These are phyloP conservation scores for Vitrella brassicaformis DNA, from an alignment of 73 alveolate species.

Conservation along the genomic window DNA sequence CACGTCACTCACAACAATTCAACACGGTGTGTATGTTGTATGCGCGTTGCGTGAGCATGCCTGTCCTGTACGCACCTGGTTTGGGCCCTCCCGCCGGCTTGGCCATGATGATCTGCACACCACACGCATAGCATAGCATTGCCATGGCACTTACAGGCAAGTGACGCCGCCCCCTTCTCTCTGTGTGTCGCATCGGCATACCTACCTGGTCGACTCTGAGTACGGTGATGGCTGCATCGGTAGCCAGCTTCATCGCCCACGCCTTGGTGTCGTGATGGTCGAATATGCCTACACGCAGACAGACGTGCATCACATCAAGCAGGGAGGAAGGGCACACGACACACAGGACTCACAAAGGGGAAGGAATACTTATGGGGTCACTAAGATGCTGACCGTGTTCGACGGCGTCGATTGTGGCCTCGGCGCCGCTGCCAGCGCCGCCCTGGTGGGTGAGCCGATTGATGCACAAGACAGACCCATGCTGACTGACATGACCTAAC, in stretches of 20 bases:
- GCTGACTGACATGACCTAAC: neutral
- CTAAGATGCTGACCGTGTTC: slow-evolving; percentile 9
- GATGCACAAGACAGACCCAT: neutral
- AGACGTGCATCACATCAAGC: no score
- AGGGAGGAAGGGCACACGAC: no score
- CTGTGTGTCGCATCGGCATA: slow-evolving; percentile 34
- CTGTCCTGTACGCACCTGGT: no score
- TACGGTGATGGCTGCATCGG: slow-evolving; percentile 86
- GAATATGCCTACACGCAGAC: slow-evolving; percentile 47
- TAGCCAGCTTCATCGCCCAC: slow-evolving; percentile 91
- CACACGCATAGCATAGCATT: no score
- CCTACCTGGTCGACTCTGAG: slow-evolving; percentile 76
- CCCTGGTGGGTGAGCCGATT: neutral
- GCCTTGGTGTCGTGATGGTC: slow-evolving; percentile 84
- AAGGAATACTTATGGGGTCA: no score
- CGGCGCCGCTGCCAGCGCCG: neutral
- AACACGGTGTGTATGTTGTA: no score
- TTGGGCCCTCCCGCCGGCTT: neutral
- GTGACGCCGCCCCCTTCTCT: no score
- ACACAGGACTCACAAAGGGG: no score
- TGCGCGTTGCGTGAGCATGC: no score
- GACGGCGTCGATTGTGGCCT: slow-evolving; percentile 11
- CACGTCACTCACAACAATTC: no score
- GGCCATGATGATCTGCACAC: neutral
- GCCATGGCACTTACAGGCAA: no score